phyloP scores from a whole-genome alignment of 2,329 filamentous ascomycete genomes.

The Chaetoscypha palmicola region DNA sequence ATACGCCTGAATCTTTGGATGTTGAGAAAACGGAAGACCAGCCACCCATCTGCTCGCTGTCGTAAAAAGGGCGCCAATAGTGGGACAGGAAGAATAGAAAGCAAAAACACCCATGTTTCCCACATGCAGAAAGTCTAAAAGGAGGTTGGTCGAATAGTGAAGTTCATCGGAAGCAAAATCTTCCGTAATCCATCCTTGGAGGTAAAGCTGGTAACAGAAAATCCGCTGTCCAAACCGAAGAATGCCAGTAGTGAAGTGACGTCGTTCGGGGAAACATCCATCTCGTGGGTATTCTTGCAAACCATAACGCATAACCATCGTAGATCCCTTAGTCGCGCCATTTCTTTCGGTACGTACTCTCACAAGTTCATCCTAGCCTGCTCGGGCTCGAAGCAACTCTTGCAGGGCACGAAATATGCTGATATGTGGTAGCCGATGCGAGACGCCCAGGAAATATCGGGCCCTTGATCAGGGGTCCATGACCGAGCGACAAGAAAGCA shows the following conservation, averaged over 20 bases:
- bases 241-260: slow-evolving; percentile 20
- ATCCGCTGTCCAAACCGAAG: slow-evolving; percentile 18
- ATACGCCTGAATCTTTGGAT: slow-evolving; percentile 31
- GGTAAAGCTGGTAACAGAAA: slow-evolving; percentile 18
- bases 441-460: slow-evolving; percentile 25
- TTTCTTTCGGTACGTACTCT: slow-evolving; percentile 26
- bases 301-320: slow-evolving; percentile 30
- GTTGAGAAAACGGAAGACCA: slow-evolving; percentile 29
- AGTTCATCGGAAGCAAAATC: slow-evolving; percentile 22
- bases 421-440: slow-evolving; percentile 21
- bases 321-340: slow-evolving; percentile 26
- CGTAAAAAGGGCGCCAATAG: slow-evolving; percentile 24
- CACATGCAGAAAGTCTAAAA: slow-evolving; percentile 31
- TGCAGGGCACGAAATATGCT: slow-evolving; percentile 27
- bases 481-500: slow-evolving; percentile 30
- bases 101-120: slow-evolving; percentile 25
- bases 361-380: slow-evolving; percentile 25
- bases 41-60: slow-evolving; percentile 28
- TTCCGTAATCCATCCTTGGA: slow-evolving; percentile 15
- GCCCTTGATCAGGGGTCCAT: slow-evolving; percentile 23
- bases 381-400: slow-evolving; percentile 23
- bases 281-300: slow-evolving; percentile 29
- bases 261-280: slow-evolving; percentile 25
- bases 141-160: slow-evolving; percentile 22
- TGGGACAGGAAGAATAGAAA: slow-evolving; percentile 31